A percentile compares a stretch with the other conserved stretches of the same genome.
These are phyloP conservation scores for Avena eriantha DNA, from an alignment of 176 grass and related monocot genomes.

Conservation along the genomic window DNA sequence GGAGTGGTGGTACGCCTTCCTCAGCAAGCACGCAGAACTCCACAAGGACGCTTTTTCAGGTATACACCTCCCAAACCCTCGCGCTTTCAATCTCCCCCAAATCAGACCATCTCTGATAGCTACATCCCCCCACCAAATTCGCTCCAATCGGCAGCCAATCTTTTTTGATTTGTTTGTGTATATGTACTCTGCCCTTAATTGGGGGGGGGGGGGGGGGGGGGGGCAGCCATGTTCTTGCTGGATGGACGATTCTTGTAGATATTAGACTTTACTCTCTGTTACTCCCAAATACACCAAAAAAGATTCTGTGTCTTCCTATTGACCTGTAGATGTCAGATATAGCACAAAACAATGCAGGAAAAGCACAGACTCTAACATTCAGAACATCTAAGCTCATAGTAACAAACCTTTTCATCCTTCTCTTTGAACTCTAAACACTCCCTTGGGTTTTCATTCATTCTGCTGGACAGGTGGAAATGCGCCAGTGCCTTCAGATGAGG, in stretches of 20 bases:
- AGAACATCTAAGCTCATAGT: background rate
- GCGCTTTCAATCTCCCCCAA: background rate
- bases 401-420: background rate
- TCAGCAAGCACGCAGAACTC: constrained; percentile 53
- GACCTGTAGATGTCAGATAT: background rate
- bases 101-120: background rate
- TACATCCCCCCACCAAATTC: constrained; percentile 30
- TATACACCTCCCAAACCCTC: constrained; percentile 24
- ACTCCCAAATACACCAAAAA: background rate
- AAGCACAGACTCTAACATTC: background rate
- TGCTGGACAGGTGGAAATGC: constrained; percentile 52
- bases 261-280: background rate
- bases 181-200: constrained; percentile 27
- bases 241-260: constrained; percentile 11
- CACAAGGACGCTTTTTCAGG: constrained; percentile 57
- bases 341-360: background rate
- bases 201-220: background rate
- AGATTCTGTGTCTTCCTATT: background rate
- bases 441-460: constrained; percentile 37
- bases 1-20: constrained; percentile 96
- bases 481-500: constrained; percentile 83
- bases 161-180: background rate
- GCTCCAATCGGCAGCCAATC: background rate
- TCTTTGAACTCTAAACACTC: background rate
- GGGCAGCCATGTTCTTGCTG: constrained; percentile 6